Percentiles rank a stretch among this genome's conserved stretches.
Conservation (phyloP, 306 rosid genomes). For the Sophora flavescens region DNA sequence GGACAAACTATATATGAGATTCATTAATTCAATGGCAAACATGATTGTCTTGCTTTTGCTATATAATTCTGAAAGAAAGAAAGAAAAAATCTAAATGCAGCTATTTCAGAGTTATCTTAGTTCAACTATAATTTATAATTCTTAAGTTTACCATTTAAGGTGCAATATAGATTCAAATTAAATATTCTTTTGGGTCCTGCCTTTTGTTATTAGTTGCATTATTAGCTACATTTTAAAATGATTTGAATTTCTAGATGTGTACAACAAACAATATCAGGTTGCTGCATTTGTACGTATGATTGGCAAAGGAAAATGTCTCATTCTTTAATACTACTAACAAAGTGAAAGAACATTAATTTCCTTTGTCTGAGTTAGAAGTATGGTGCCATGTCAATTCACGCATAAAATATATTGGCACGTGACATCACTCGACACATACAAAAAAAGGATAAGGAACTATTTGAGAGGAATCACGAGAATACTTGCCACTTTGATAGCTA, state of each 20-base stretch:
- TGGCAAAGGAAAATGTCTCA: not conserved
- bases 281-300: too few relatives aligned
- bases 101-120: conserved; percentile 6
- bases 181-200: not conserved
- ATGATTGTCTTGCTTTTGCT: conserved; percentile 7
- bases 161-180: not conserved
- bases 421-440: not conserved
- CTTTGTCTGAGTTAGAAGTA: not conserved
- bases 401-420: not conserved
- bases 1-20: conserved; percentile 39
- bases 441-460: not conserved
- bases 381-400: not conserved
- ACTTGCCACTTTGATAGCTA: conserved; percentile 82
- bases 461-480: conserved; percentile 32
- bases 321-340: not conserved
- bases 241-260: not conserved
- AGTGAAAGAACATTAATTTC: not conserved
- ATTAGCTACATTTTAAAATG: conserved; percentile 19
- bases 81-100: not conserved
- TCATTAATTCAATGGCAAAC: conserved; percentile 27
- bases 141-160: not conserved
- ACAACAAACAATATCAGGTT: too few relatives aligned
- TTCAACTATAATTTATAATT: not conserved
- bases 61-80: not conserved
- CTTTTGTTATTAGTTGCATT: not conserved